A percentile compares a stretch with the other conserved stretches of the same genome.
These are phyloP conservation scores for Umbelopsis ramanniana DNA, from an alignment of 192 early-diverging fungal genomes.

Conservation along the genomic window DNA sequence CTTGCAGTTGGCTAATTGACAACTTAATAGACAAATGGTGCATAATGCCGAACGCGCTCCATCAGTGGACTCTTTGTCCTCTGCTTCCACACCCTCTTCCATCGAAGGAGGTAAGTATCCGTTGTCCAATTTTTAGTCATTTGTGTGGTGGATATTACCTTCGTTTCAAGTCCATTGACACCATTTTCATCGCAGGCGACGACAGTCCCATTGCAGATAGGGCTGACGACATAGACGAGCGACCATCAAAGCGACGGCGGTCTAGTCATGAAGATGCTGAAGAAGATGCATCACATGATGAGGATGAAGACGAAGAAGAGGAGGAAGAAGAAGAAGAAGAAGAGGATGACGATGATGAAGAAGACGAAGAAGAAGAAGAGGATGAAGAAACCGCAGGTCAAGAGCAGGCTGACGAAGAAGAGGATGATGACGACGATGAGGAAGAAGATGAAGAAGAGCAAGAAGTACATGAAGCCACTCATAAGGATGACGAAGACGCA, in stretches of 20 bases:
- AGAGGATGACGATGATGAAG: slow-evolving; percentile 31
- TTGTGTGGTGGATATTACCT: not conserved
- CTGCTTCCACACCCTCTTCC: slow-evolving; percentile 25
- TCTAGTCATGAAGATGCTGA: slow-evolving; percentile 26
- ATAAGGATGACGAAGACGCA: slow-evolving; percentile 39
- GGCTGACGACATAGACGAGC: slow-evolving; percentile 6
- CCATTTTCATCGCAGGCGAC: not conserved
- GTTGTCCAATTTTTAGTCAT: not conserved
- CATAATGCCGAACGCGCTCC: slow-evolving; percentile 21
- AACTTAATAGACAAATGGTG: slow-evolving; percentile 19
- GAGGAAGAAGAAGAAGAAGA: slow-evolving; percentile 11
- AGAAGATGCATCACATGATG: slow-evolving; percentile 24
- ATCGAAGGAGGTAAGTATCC: slow-evolving; percentile 31
- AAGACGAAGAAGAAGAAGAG: slow-evolving; percentile 2
- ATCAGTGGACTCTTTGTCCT: slow-evolving; percentile 25
- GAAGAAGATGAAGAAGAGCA: slow-evolving; percentile 30
- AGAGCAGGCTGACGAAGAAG: slow-evolving; percentile 20
- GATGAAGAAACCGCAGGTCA: slow-evolving; percentile 23
- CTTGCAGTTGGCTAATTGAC: not conserved
- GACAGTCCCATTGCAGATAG: slow-evolving; percentile 5
- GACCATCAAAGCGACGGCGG: slow-evolving; percentile 20
- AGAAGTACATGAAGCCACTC: slow-evolving; percentile 36
- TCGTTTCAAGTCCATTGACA: not conserved
- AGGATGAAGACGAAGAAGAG: slow-evolving; percentile 3
- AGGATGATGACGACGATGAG: slow-evolving; percentile 32